Evolutionary conservation across 2,329 filamentous ascomycete species (phyloP).

Genomic region (Fusarium tuaranense): DNA sequence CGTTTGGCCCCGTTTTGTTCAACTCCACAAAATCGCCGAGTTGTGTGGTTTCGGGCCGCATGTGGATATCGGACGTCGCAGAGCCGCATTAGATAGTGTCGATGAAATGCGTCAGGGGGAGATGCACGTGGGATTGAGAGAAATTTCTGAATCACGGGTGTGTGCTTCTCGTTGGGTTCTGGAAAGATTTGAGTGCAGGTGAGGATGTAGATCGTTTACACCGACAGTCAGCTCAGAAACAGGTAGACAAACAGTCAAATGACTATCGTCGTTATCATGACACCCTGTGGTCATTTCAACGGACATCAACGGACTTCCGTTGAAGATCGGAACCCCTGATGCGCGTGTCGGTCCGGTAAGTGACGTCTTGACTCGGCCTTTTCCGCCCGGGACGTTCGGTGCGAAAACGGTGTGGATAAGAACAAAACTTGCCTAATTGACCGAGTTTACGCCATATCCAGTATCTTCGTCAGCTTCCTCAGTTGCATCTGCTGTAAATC

Average conservation of each 20-base stretch:
- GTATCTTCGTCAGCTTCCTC: not conserved
- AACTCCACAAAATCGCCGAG: conserved; percentile 2
- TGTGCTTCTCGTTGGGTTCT: not conserved
- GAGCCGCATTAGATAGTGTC: conserved; percentile 7
- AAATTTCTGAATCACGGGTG: not conserved
- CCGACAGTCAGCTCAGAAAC: not conserved
- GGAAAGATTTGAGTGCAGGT: not conserved
- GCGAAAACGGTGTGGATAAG: not conserved
- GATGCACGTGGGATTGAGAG: not conserved
- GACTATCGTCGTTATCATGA: not conserved
- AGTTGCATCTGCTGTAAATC: not conserved
- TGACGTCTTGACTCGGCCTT: not conserved
- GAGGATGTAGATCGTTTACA: not conserved
- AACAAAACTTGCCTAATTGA: not conserved
- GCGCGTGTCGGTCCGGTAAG: not conserved
- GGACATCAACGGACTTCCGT: not conserved
- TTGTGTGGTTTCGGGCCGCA: conserved; percentile 5
- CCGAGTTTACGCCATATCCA: not conserved
- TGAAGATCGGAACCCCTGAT: not conserved
- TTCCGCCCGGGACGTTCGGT: not conserved
- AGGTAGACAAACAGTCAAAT: not conserved
- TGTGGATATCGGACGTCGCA: conserved; percentile 1
- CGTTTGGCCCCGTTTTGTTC: not conserved
- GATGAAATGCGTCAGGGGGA: not conserved
- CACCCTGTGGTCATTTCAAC: not conserved